Conservation (phyloP, 257 asterid genomes). For the Solanum ossicruentum region DNA sequence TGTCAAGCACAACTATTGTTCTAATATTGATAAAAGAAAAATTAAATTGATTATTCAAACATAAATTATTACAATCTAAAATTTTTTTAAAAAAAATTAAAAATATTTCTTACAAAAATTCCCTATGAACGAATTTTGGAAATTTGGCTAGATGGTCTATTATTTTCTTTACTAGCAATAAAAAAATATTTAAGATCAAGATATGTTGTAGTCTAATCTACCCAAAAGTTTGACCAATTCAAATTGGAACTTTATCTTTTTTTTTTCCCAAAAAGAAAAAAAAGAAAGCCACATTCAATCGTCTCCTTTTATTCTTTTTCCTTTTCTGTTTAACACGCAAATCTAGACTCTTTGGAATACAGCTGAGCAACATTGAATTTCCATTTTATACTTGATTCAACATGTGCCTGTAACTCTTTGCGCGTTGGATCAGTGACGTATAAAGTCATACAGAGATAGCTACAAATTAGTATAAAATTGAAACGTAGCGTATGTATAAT, state of each 20-base stretch:
- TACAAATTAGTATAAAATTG: background rate
- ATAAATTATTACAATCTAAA: background rate
- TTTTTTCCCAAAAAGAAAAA: background rate
- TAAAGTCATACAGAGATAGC: accelerated
- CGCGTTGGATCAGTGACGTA: too few relatives aligned
- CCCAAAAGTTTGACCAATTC: background rate
- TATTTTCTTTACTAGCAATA: too few relatives aligned
- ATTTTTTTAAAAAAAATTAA: background rate
- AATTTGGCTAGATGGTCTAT: too few relatives aligned
- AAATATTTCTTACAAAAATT: background rate
- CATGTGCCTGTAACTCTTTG: background rate
- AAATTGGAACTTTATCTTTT: background rate
- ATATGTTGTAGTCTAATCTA: background rate
- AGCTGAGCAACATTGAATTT: background rate
- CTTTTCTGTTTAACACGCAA: background rate
- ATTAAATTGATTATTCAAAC: background rate
- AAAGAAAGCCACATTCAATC: background rate
- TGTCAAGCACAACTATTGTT: background rate
- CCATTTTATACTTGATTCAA: background rate
- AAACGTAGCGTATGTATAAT: background rate
- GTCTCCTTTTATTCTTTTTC: background rate
- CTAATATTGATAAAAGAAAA: too few relatives aligned
- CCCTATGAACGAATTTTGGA: background rate
- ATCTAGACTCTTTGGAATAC: background rate
- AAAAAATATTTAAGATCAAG: too few relatives aligned